Percentiles rank a stretch among this genome's conserved stretches.
phyloP scores from a whole-genome alignment of 805 yeast genomes.

The Yarrowia porcina region DNA sequence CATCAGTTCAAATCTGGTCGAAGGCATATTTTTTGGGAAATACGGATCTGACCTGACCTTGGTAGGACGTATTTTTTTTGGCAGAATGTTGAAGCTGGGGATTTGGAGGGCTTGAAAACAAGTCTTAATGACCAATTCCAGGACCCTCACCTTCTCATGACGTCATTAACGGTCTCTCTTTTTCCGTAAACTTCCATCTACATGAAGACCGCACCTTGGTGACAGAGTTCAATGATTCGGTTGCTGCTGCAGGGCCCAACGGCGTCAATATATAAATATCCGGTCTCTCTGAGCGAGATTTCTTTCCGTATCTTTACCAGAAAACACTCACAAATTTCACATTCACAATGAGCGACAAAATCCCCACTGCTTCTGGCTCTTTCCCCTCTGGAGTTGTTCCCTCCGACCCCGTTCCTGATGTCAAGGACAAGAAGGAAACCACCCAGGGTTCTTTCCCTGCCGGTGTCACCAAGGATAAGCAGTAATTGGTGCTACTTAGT shows the following conservation, averaged over 20 bases:
- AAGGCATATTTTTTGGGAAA: conserved; percentile 12
- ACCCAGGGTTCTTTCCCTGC: conserved; percentile 23
- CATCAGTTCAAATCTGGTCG: conserved; percentile 26
- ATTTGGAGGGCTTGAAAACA: too few relatives aligned
- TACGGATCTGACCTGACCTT: too few relatives aligned
- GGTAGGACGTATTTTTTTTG: too few relatives aligned
- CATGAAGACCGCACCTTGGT: neutral
- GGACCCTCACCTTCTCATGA: too few relatives aligned
- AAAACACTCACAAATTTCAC: neutral
- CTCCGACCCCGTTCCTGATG: conserved; percentile 15
- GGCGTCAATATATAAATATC: conserved; percentile 2
- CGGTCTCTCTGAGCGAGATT: neutral
- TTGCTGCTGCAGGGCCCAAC: conserved; percentile 21
- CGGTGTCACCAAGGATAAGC: conserved; percentile 15
- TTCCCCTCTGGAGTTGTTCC: conserved; percentile 21
- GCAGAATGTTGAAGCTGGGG: too few relatives aligned
- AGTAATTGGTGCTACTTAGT: neutral
- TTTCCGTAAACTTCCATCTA: conserved; percentile 13
- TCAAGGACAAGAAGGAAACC: conserved; percentile 11
- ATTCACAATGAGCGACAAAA: conserved; percentile 4
- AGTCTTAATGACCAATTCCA: too few relatives aligned
- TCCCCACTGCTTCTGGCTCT: conserved; percentile 21
- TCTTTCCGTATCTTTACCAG: neutral
- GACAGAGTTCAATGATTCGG: conserved; percentile 20
- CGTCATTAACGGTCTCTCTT: neutral